These are phyloP conservation scores for Petunia axillaris DNA, from an alignment of 257 asterid species.

Conservation along the genomic window DNA sequence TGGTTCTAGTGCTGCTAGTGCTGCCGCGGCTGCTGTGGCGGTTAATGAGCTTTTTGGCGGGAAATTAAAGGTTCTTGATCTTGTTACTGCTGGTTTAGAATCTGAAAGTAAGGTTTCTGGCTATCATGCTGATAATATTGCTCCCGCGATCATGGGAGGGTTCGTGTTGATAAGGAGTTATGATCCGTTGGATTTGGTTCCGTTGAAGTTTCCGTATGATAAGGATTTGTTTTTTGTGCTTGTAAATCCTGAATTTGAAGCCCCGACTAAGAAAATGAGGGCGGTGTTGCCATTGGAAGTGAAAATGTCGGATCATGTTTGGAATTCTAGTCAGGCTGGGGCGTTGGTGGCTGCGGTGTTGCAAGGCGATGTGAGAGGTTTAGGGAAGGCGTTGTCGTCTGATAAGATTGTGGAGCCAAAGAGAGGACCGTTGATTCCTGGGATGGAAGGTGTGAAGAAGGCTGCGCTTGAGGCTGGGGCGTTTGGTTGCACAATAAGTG, in stretches of 20 bases:
- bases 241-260: slow-evolving; percentile 83
- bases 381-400: slow-evolving; percentile 80
- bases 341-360: slow-evolving; percentile 78
- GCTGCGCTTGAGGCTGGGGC: slow-evolving; percentile 79
- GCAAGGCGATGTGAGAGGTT: slow-evolving; percentile 68
- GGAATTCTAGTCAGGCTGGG: slow-evolving; percentile 91
- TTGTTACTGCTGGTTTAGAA: slow-evolving; percentile 77
- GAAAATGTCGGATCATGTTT: slow-evolving; percentile 75
- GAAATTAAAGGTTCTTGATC: slow-evolving; percentile 45
- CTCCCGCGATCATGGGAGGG: slow-evolving; percentile 82
- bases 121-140: slow-evolving; percentile 88
- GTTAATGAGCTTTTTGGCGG: slow-evolving; percentile 78
- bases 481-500: slow-evolving; percentile 89
- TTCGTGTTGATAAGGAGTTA: slow-evolving; percentile 79
- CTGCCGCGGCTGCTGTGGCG: slow-evolving; percentile 90
- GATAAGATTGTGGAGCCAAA: slow-evolving; percentile 91
- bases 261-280: slow-evolving; percentile 95
- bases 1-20: slow-evolving; percentile 96
- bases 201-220: slow-evolving; percentile 61
- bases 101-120: slow-evolving; percentile 92
- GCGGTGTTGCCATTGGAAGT: slow-evolving; percentile 73
- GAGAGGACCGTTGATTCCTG: slow-evolving; percentile 85
- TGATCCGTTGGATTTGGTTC: slow-evolving; percentile 74
- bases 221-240: slow-evolving; percentile 58
- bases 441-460: slow-evolving; percentile 90